Evolutionary conservation across 805 yeast species (phyloP).

Genomic region (Myxozyma udenii): DNA sequence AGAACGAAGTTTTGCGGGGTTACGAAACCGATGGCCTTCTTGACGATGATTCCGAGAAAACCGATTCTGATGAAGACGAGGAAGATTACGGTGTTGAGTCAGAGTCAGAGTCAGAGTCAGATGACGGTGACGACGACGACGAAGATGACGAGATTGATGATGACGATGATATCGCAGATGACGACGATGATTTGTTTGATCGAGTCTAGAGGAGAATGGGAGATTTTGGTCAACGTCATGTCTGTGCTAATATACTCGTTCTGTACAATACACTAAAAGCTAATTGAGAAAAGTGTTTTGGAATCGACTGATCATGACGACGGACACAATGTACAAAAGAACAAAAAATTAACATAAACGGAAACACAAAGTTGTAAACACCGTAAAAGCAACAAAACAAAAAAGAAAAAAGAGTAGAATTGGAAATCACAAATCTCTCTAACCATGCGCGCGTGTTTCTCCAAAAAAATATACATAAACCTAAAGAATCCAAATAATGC

Average conservation of each 20-base stretch:
- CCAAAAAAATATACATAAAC: no score
- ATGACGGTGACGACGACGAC: slow-evolving; percentile 23
- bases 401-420: not conserved
- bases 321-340: not conserved
- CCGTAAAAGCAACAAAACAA: slow-evolving; percentile 2
- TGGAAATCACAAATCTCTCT: no score
- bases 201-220: slow-evolving; percentile 5
- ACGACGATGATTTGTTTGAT: slow-evolving; percentile 29
- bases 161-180: slow-evolving; percentile 27
- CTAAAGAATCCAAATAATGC: not conserved
- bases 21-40: slow-evolving; percentile 40
- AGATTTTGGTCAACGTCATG: not conserved
- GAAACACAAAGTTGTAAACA: not conserved
- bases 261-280: not conserved
- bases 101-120: slow-evolving; percentile 6
- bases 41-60: slow-evolving; percentile 30
- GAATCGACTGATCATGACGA: not conserved
- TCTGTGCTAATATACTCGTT: not conserved
- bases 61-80: slow-evolving; percentile 16
- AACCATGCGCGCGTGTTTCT: not conserved
- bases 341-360: not conserved
- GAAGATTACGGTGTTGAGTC: slow-evolving; percentile 18
- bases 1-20: slow-evolving; percentile 40
- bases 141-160: slow-evolving; percentile 22
- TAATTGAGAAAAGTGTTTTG: not conserved